Percentiles rank a stretch among this genome's conserved stretches.
phyloP scores from a whole-genome alignment of 805 yeast species.

The Ogataea thermomethanolica region DNA sequence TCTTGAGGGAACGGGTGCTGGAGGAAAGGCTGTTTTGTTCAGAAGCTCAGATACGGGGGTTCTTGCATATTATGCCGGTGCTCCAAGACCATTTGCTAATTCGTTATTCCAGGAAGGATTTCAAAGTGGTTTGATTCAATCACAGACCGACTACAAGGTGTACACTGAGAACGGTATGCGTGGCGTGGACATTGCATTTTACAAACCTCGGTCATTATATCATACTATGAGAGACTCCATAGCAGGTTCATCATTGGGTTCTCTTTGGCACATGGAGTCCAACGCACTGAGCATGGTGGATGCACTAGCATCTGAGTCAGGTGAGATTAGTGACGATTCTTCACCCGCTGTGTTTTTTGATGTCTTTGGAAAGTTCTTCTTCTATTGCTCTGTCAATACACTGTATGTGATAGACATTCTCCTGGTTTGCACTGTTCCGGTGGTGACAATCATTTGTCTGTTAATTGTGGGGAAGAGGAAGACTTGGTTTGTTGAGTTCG shows the following conservation, averaged over 20 bases:
- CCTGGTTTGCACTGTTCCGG: slow-evolving; percentile 53
- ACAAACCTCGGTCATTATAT: slow-evolving; percentile 76
- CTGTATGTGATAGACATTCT: slow-evolving; percentile 52
- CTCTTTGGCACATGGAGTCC: slow-evolving; percentile 83
- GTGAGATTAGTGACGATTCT: slow-evolving; percentile 29
- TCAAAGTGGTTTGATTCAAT: slow-evolving; percentile 61
- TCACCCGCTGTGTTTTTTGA: slow-evolving; percentile 63
- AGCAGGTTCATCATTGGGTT: slow-evolving; percentile 55
- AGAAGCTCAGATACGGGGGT: slow-evolving; percentile 80
- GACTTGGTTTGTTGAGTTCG: slow-evolving; percentile 43
- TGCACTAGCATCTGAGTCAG: slow-evolving; percentile 40
- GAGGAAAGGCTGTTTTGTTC: slow-evolving; percentile 78
- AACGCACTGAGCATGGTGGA: slow-evolving; percentile 59
- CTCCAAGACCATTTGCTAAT: slow-evolving; percentile 68
- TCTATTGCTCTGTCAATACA: slow-evolving; percentile 47
- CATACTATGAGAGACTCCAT: slow-evolving; percentile 77
- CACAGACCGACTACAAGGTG: slow-evolving; percentile 84
- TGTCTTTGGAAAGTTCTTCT: slow-evolving; percentile 53
- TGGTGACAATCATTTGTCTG: slow-evolving; percentile 45
- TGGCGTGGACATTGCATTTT: slow-evolving; percentile 89
- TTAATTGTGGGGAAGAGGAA: slow-evolving; percentile 43
- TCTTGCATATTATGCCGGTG: slow-evolving; percentile 53
- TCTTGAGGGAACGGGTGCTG: slow-evolving; percentile 91
- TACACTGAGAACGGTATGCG: slow-evolving; percentile 65
- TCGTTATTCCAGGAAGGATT: slow-evolving; percentile 86